Base-by-base conservation (phyloP, 495 filamentous ascomycete species). In the Aspergillus indologenus region DNA sequence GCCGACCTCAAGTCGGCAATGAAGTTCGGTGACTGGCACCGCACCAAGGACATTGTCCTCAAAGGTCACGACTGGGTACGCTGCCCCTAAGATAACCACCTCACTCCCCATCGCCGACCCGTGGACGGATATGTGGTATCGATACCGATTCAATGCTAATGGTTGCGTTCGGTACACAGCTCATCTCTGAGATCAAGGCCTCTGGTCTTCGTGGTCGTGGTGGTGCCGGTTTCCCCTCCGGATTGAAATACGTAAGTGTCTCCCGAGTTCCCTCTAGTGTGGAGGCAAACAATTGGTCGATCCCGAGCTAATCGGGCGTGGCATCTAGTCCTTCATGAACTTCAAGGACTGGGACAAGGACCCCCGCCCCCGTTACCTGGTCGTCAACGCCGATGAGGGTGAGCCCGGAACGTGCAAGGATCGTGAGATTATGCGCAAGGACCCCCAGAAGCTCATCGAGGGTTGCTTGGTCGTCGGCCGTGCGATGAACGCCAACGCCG, bases 271-370 rank as follows among this genome's bases (percentile, higher is more conserved):
- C 24, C 14, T 18, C 34, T 40, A 9, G 7, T 40, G 34, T 23
- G 47, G 22, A 24, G 45, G 19, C 45, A 11, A 9, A 11, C 12
- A 15, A 40, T 9, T 40, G 34, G 34, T 15, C 12, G 34, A 14
- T 40, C 12, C 58, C 61, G 63, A 59, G 58, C 45, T 29, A 18
- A 62, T 31, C 19, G 19, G 17, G 6, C 54, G 31, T 40, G 34
- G 34, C 34, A 21, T 57, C 48, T 65, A 97, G 92, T 96, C 91
- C 51, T 98, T 98, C 81, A 98, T 98, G 94, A 98, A 98, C 80
- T 90, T 91, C 84, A 96, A 97, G 77, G 95, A 90, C 73, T 98
- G 94, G 95, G 92, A 98, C 66, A 96, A 97, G 81, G 95, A 96
- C 70, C 91, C 81, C 56, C 92, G 95, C 73, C 95, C 95, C 58